Conservation (phyloP, 148 eudicot genomes). For the Nyssa sinensis region DNA sequence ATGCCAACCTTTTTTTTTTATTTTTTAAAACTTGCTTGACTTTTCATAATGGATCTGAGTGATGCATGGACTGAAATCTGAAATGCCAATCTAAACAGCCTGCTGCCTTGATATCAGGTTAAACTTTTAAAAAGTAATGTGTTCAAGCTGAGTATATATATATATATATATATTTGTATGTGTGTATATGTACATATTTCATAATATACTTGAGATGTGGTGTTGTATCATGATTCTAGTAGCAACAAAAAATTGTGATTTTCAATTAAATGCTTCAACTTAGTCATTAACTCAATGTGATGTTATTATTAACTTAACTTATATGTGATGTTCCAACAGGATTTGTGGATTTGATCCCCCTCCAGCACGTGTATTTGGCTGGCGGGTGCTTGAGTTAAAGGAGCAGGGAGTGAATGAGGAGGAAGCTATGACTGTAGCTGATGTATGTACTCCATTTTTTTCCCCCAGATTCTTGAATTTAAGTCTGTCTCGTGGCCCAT, state of each 20-base stretch:
- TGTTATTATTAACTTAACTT: no score
- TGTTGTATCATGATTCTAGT: background rate
- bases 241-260: background rate
- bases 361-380: slow-evolving; percentile 71
- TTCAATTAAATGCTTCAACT: background rate
- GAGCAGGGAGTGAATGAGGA: slow-evolving; percentile 72
- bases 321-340: slow-evolving; percentile 35
- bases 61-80: background rate
- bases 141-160: no score
- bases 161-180: no score
- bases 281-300: no score
- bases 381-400: slow-evolving; percentile 76
- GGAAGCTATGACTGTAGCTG: slow-evolving; percentile 78
- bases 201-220: background rate
- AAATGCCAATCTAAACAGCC: no score
- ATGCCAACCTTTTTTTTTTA: no score
- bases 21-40: background rate
- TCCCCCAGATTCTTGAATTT: background rate
- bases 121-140: no score
- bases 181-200: no score
- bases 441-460: slow-evolving; percentile 50
- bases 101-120: no score
- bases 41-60: background rate
- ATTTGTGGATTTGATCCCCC: slow-evolving; percentile 55
- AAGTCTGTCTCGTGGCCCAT: background rate